Conservation (phyloP, 257 asterid genomes). For the Rauvolfia tetraphylla region DNA sequence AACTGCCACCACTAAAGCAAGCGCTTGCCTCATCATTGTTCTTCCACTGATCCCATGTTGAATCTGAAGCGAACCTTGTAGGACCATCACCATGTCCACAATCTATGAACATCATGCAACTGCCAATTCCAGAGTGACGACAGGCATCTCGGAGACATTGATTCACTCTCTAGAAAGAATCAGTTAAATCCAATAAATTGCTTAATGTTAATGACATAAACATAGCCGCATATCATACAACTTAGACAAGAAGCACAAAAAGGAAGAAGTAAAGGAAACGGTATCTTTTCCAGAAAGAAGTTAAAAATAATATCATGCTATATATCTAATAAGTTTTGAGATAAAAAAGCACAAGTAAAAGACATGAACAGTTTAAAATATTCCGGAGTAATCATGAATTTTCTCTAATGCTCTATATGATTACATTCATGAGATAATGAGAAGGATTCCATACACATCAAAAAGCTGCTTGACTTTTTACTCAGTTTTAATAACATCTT, state of each 20-base stretch:
- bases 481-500: not conserved
- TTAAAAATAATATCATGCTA: not conserved
- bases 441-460: not conserved
- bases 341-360: not conserved
- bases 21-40: slow-evolving; percentile 45
- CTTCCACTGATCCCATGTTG: slow-evolving; percentile 55
- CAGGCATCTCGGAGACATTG: slow-evolving; percentile 84
- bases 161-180: slow-evolving; percentile 63
- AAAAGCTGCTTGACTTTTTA: not conserved
- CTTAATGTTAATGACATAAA: not conserved
- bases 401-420: not conserved
- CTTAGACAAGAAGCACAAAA: not conserved
- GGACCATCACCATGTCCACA: slow-evolving; percentile 53
- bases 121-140: slow-evolving; percentile 22
- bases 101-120: slow-evolving; percentile 53
- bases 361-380: not conserved
- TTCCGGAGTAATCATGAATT: not conserved
- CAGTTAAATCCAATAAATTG: not conserved
- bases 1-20: slow-evolving; percentile 53
- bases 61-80: slow-evolving; percentile 12
- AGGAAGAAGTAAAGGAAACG: not conserved
- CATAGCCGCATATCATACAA: not conserved
- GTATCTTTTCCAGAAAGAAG: not conserved
- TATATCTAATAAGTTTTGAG: not conserved
- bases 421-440: not conserved